Evolutionary conservation across 129 eudicot species (phyloP).

Genomic region (Kitagawia praeruptora): DNA sequence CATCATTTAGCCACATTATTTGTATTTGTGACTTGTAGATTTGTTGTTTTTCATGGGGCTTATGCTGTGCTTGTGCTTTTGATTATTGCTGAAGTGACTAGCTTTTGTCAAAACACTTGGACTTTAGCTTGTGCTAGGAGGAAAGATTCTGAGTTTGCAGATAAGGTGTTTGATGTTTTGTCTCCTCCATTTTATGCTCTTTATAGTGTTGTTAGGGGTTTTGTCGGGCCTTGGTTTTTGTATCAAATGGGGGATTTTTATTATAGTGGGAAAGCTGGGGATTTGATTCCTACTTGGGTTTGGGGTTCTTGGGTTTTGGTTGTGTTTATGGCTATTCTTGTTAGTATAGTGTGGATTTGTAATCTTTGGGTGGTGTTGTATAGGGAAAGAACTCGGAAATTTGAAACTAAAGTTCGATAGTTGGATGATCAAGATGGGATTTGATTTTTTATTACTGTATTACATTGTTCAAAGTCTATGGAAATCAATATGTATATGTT

Average conservation of each 20-base stretch:
- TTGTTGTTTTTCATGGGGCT: conserved; percentile 54
- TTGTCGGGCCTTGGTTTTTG: conserved; percentile 64
- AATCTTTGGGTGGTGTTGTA: conserved; percentile 58
- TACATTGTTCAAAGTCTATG: conserved; percentile 3
- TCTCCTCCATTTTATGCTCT: conserved; percentile 63
- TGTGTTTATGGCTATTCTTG: conserved; percentile 55
- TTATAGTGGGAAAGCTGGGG: conserved; percentile 41
- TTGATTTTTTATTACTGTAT: conserved; percentile 14
- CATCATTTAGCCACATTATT: conserved; percentile 80
- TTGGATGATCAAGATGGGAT: neutral
- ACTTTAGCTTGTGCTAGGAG: conserved; percentile 61
- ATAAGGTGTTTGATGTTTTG: conserved; percentile 30
- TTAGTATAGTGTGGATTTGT: conserved; percentile 67
- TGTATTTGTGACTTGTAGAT: conserved; percentile 67
- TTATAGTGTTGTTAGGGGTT: conserved; percentile 63
- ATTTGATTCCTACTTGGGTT: conserved; percentile 62
- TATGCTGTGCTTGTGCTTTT: conserved; percentile 43
- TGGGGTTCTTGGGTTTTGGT: conserved; percentile 86
- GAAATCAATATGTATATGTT: neutral
- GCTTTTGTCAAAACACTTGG: conserved; percentile 81
- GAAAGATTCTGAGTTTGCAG: conserved; percentile 42
- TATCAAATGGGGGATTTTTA: conserved; percentile 51
- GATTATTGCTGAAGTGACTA: conserved; percentile 69
- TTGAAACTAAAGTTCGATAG: conserved; percentile 38
- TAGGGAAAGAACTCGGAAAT: conserved; percentile 37